phyloP scores from a whole-genome alignment of 108 stramenopile species.

The Cyclotella cryptica region DNA sequence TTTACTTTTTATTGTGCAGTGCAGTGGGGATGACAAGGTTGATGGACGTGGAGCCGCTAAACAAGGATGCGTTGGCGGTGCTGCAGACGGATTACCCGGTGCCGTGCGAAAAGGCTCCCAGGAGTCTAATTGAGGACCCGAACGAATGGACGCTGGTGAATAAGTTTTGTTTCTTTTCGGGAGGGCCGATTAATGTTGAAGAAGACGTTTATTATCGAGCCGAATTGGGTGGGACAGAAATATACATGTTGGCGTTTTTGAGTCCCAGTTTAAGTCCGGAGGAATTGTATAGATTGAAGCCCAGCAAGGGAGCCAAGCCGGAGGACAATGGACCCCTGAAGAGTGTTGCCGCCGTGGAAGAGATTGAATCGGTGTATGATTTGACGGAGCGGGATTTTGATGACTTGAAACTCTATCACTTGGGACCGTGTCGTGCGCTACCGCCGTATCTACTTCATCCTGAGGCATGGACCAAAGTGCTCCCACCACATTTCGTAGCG shows the following conservation, averaged over 20 bases:
- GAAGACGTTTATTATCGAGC: constrained; percentile 90
- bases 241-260: constrained; percentile 88
- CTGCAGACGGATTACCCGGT: constrained; percentile 87
- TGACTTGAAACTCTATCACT: constrained; percentile 85
- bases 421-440: constrained; percentile 87
- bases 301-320: constrained; percentile 24
- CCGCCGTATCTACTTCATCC: constrained; percentile 85
- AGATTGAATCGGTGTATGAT: constrained; percentile 87
- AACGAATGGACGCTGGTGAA: constrained; percentile 85
- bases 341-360: constrained; percentile 71
- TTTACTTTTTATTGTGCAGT: constrained; percentile 79
- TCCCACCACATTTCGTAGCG: constrained; percentile 81
- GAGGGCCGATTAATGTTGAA: constrained; percentile 89
- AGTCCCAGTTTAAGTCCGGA: constrained; percentile 80
- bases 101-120: constrained; percentile 79
- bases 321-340: constrained; percentile 59
- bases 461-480: constrained; percentile 82
- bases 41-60: constrained; percentile 88
- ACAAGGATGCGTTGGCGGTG: constrained; percentile 76
- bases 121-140: constrained; percentile 69
- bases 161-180: constrained; percentile 92
- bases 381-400: constrained; percentile 85
- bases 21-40: constrained; percentile 86
- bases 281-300: constrained; percentile 77
- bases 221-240: constrained; percentile 86